Conservation (phyloP, 768 basidiomycete genomes). For the Calocybe cyanea region DNA sequence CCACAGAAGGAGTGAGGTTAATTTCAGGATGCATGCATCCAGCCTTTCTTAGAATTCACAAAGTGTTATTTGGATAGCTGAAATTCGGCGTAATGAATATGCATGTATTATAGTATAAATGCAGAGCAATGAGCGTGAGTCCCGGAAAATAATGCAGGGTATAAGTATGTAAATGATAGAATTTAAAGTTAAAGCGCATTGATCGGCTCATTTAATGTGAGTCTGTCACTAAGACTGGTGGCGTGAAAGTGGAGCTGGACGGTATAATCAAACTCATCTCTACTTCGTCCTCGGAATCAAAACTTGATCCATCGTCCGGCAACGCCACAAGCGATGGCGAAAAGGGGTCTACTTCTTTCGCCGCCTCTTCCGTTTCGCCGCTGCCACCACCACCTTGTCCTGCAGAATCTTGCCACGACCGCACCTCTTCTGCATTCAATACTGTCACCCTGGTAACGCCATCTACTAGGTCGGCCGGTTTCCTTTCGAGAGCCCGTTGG, state of each 20-base stretch:
- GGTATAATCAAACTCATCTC: slow-evolving; percentile 31
- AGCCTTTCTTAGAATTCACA: slow-evolving; percentile 7
- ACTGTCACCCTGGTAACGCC: slow-evolving; percentile 52
- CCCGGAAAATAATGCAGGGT: slow-evolving; percentile 13
- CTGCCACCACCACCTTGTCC: slow-evolving; percentile 3
- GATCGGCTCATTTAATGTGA: slow-evolving; percentile 19
- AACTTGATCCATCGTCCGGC: slow-evolving; percentile 14
- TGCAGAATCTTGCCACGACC: slow-evolving; percentile 47
- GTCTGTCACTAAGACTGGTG: slow-evolving; percentile 36
- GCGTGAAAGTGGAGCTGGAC: slow-evolving; percentile 24
- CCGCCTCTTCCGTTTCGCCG: slow-evolving; percentile 19
- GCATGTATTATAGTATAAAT: slow-evolving; percentile 4
- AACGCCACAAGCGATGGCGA: slow-evolving; percentile 20
- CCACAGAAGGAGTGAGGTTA: slow-evolving; percentile 10
- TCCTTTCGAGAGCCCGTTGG: slow-evolving; percentile 56
- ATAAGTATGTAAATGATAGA: neutral
- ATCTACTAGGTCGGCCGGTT: slow-evolving; percentile 47
- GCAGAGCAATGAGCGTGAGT: neutral
- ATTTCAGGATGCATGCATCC: slow-evolving; percentile 10
- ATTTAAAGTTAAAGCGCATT: too few species aligned
- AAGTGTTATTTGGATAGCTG: slow-evolving; percentile 17
- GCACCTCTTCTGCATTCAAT: slow-evolving; percentile 68
- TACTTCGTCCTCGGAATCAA: slow-evolving; percentile 38
- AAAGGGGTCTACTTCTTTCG: slow-evolving; percentile 22
- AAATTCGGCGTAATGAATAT: slow-evolving; percentile 8